Evolutionary conservation across 129 eudicot genomes (phyloP), one percentile per base, ranked within the genome.

Genomic region (Chrysanthemum lavandulifolium): DNA sequence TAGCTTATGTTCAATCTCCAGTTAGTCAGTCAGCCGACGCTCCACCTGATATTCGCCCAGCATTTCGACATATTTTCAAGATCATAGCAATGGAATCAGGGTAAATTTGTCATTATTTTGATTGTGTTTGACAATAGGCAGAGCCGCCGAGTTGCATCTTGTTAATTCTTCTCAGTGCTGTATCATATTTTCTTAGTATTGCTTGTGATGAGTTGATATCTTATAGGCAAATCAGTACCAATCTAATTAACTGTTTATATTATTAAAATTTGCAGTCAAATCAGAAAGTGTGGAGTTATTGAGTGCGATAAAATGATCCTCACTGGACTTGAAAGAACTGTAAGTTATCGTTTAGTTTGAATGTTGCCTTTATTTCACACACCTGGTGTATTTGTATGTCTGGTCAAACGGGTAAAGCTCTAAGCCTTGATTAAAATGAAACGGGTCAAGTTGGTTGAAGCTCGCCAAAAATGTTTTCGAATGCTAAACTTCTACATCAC

Each of bases 31-130:
- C 85, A 65, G 92, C 85, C 21, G 99, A 94, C 29, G 18, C 88
- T 70, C 99, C 99, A 16, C 97, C 97, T 65, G 99, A 94, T 84
- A 72, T 94, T 62, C 91, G 97, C 14, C 99, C 99, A 27, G 99
- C 99, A 69, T 94, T 94, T 83, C 85, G 81, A 73, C 99, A 94
- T 77, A 58, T 56, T 18, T 74, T 86, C 82, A 94, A 80, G 78
- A 76, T 79, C 71, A 73, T 86, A 70, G 67, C 86, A n/a, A 85
- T 73, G 79, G 96, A 80, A 31, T 80, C 86, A 10, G 90, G 95
- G 98, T 93, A 69, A 85, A 40, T 6, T 40, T 40, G 10, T 40
- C 47, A 40, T 7, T 36, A 40, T 40, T 6, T 40, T 40, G 9
- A 2, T 40, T 40, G 10, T 40, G 81, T 53, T 53, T 57, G 40